A percentile compares a stretch with the other conserved stretches of the same genome.
Conservation (phyloP, 306 rosid genomes). For the Prosopis cineraria region DNA sequence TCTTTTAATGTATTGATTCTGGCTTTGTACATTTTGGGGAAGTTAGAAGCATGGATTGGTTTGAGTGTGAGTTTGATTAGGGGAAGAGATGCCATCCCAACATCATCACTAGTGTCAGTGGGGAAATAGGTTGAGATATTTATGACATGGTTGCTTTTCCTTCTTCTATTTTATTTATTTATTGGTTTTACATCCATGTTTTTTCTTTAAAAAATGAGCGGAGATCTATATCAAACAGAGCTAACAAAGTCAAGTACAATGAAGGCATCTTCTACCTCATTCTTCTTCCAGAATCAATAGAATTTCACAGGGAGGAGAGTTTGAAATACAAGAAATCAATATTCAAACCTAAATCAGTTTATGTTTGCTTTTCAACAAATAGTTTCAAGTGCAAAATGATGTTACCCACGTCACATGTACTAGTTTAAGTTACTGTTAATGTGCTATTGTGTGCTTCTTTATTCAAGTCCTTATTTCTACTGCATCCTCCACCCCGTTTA, state of each 20-base stretch:
- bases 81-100: not conserved
- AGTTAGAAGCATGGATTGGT: not conserved
- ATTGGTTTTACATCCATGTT: not conserved
- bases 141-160: not conserved
- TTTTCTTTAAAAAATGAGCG: too few relatives aligned
- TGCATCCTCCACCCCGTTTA: too few relatives aligned
- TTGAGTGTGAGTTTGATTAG: not conserved
- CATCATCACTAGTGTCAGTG: not conserved
- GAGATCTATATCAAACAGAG: not conserved
- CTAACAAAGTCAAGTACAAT: too few relatives aligned
- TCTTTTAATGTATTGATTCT: too few relatives aligned
- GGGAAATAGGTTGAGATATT: not conserved
- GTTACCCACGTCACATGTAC: not conserved
- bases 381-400: conserved; percentile 20
- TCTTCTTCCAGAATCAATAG: not conserved
- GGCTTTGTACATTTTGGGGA: too few relatives aligned
- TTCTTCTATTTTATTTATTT: not conserved
- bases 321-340: not conserved
- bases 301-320: not conserved
- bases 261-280: not conserved
- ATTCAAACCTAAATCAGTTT: not conserved
- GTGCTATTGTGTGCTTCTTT: not conserved
- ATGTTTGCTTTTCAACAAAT: conserved; percentile 18
- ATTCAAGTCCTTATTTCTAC: too few relatives aligned
- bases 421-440: conserved; percentile 6